Evolutionary conservation across 768 basidiomycete species (phyloP), one percentile per base, ranked within the genome.

Genomic region (Mycena olivaceomarginata): DNA sequence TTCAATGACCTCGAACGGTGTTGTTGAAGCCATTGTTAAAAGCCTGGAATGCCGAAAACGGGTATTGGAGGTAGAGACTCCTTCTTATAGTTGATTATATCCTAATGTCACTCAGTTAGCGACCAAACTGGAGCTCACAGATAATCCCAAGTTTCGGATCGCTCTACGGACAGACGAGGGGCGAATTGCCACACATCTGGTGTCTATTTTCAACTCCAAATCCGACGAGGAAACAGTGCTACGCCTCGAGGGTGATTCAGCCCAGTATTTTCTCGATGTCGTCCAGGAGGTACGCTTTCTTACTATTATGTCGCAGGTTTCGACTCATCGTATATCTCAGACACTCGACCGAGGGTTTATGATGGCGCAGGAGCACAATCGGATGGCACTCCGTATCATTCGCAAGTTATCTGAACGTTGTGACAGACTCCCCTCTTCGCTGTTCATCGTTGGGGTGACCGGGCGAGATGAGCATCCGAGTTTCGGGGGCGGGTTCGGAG

Each of bases 401-500:
- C 68, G 77, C 48, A 80, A 78, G 67, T 72, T 82, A 8, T 79
- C 77, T 6, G 71, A 77, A 43, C 13, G 56, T 5, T 73, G 51
- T n/a, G 79, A 75, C 45, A 70, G 15, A 22, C 75, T 82, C 18
- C 81, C 80, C 5, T 68, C 77, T 8, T 70, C 75, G 0, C 66
- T 82, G 8, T 77, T 80, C 64, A 77, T 82, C 9, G 59, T 66
- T 37, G 70, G 53, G 0, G 76, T 81, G 39, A 43, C 10, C 20
- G 67, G 71, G 6, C 53, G 46, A 39, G 79, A 77, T 31, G 59
- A 53, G 3, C 45, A 81, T 13, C 59, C 80, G 0, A 67, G 45
- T 40, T 72, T 39, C 62, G 80, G 81, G 7, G 81, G 81, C 16
- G 74, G 82, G 7, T 82, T 79, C 53, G 80, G 69, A 16, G 81